phyloP scores from a whole-genome alignment of 208 protist genomes.

The Trypanosoma rangeli region DNA sequence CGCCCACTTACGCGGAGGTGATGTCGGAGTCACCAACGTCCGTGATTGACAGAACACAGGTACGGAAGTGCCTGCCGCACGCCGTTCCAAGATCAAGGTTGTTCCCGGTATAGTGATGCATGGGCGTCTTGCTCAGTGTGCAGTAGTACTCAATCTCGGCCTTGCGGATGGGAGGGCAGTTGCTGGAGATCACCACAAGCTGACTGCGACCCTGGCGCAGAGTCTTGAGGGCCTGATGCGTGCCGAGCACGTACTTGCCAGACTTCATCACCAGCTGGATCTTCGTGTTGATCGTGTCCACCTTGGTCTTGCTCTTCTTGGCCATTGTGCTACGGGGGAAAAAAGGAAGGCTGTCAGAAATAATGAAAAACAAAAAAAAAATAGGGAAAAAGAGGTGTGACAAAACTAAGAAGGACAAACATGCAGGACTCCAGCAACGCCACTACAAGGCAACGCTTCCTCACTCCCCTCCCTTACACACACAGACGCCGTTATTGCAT shows the following conservation, averaged over 20 bases:
- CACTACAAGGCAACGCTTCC: not conserved
- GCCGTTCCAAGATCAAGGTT: conserved; percentile 99
- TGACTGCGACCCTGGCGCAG: conserved; percentile 97
- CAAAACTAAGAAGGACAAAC: conserved; percentile 19
- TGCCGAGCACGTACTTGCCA: conserved; percentile 99
- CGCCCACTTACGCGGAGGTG: conserved; percentile 53
- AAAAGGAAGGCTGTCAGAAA: conserved; percentile 18
- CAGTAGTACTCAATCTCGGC: conserved; percentile 99
- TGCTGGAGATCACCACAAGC: conserved; percentile 98
- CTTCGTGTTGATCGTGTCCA: conserved; percentile 99
- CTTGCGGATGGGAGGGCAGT: conserved; percentile 98
- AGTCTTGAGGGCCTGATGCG: conserved; percentile 97
- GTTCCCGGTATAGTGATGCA: conserved; percentile 99
- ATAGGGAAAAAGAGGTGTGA: conserved; percentile 17
- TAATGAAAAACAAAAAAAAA: conserved; percentile 17
- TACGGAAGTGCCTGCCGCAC: conserved; percentile 99
- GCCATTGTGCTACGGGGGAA: conserved; percentile 67
- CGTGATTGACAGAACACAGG: conserved; percentile 96
- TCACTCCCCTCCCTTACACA: conserved; percentile 5
- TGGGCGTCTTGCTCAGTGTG: conserved; percentile 98
- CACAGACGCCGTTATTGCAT: not conserved
- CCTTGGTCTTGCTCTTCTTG: conserved; percentile 96
- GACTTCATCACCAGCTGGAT: conserved; percentile 99
- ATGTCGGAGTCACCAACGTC: conserved; percentile 97
- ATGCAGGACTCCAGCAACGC: conserved; percentile 2